Conservation (phyloP, 768 basidiomycete genomes). For the Russula griseocarnosa region DNA sequence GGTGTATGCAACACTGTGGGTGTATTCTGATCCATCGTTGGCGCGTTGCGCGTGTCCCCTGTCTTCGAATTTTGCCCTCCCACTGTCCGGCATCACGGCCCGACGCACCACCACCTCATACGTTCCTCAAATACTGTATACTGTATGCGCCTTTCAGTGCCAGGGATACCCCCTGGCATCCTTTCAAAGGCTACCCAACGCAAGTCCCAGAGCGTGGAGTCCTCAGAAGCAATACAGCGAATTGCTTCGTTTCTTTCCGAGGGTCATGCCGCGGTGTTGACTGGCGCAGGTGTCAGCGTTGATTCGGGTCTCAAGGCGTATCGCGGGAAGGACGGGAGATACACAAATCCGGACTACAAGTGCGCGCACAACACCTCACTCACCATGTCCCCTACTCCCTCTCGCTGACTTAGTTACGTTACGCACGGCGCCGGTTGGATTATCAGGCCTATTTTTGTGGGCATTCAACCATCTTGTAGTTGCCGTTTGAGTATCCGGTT, state of each 20-base stretch:
- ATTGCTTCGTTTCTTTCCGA: conserved; percentile 60
- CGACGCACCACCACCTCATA: neutral
- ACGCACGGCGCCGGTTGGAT: neutral
- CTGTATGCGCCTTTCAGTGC: conserved; percentile 73
- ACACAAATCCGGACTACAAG: conserved; percentile 90
- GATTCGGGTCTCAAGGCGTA: conserved; percentile 97
- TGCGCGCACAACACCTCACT: conserved; percentile 37
- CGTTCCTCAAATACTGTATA: too few species aligned
- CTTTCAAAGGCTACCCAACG: conserved; percentile 42
- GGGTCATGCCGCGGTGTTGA: conserved; percentile 73
- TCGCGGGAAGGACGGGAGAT: conserved; percentile 77
- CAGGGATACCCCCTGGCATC: conserved; percentile 62
- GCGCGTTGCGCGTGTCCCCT: too few species aligned
- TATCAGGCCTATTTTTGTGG: conserved; percentile 30
- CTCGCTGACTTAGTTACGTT: neutral
- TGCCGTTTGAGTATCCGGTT: neutral
- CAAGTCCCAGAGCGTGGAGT: conserved; percentile 39
- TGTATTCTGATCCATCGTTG: conserved; percentile 39
- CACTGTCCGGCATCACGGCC: neutral
- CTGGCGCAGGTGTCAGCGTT: conserved; percentile 92
- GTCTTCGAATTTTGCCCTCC: too few species aligned
- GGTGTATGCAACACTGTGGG: conserved; percentile 64
- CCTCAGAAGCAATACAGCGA: conserved; percentile 53
- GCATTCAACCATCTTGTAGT: neutral
- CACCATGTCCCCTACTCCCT: neutral